Evolutionary conservation across 495 filamentous ascomycete genomes (phyloP), one percentile per base, ranked within the genome.

Genomic region (Penicillium manginii): DNA sequence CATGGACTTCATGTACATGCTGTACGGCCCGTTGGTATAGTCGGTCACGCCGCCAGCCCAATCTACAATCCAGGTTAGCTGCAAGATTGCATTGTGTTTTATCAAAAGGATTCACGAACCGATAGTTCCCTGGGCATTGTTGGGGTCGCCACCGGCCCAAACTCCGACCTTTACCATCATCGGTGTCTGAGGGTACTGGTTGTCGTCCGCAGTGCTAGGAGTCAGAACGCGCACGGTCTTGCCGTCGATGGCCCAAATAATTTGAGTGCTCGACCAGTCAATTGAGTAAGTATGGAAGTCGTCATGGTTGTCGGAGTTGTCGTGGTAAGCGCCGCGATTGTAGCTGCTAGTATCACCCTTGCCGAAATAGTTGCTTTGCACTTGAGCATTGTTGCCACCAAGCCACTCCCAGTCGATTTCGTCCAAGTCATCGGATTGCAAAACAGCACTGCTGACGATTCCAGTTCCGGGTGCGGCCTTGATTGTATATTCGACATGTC

Each of bases 321-420:
- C 65, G 64, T 86, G 81, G 64, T 80, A 83, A 22, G 78, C 78
- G 52, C 83, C 89, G 18, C 87, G 84, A 66, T 86, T 84, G 70
- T 83, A 89, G 31, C 79, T 78, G 7, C 75, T 80, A 43, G 91
- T 92, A 58, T 84, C 71, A 37, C 91, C 91, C 70, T 94, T 93
- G 64, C 92, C 91, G 62, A 92, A 96, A 67, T 91, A 96, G 75
- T 96, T 96, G 76, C 80, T 92, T 64, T 90, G 84, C 15, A 84
- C 89, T 22, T 80, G 67, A 45, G 75, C 78, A 42, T 73, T 69
- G 62, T 91, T 84, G 29, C 81, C 84, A 47, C 91, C 89, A 18
- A 91, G 81, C 77, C 90, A 93, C 69, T 93, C 92, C 88, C 88
- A 93, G 71, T 96, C 92, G 55, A 97, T 88, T 68, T 97, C 92